Base-by-base conservation (phyloP, 2,329 filamentous ascomycete genomes). In the Penicillium freii region DNA sequence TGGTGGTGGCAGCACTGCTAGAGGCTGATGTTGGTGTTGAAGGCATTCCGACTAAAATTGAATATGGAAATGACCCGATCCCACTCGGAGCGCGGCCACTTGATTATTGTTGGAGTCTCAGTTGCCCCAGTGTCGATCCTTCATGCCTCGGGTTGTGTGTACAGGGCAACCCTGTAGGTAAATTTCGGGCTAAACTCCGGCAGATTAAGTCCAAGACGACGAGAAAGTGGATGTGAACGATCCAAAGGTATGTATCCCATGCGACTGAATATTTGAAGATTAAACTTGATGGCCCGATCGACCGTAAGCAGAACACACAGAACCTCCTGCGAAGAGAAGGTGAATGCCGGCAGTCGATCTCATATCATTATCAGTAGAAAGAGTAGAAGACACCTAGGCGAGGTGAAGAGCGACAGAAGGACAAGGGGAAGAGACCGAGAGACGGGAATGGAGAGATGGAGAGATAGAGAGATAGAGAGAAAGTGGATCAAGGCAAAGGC, bases 21-120 rank as follows among this genome's bases (percentile, higher is more conserved):
- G 71, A 56, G 33, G 66, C 54, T 23, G 71, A 61, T 43, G 60
- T 66, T 36, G 71, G 62, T 19, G 69, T 67, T 49, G 70, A 56
- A 43, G 69, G 61, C 72, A 74, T 74, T 47, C 62, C 51, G 47
- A 57, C 46, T 25, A 27, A 50, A 46, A 25, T 19, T 17, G 17
- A 36, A 49, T 21, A 46, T 11, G 17, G 31, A 23, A 21, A 34
- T 27, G 7, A 40, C 25, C 25, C 9, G 33, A 27, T 36, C 38
- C 11, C n/a, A 25, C 29, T 42, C 17, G 31, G 19, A 29, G 27
- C 10, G 17, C 19, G 29, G 21, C 17, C 29, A 21, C 38, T 34
- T 33, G 17, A 27, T 51, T 52, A 45, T 55, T n/a, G 38, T 36
- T 53, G 34, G 42, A 53, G 40, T 54, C 36, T 39, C 36, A 51